phyloP scores from a whole-genome alignment of 805 yeast genomes.

The Yarrowia sp. region DNA sequence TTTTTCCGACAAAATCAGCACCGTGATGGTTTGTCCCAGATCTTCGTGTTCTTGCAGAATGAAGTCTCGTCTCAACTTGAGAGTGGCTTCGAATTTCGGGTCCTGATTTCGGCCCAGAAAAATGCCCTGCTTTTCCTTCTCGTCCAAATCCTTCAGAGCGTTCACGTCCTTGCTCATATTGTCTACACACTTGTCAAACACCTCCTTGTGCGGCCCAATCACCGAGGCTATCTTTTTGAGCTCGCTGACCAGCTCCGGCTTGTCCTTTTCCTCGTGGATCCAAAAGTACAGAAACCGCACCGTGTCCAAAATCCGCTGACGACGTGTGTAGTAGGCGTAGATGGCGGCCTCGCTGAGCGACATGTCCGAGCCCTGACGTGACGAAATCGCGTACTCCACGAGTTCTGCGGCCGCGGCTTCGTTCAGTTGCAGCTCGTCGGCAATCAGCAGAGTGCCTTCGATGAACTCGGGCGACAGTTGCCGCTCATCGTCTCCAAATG shows the following conservation, averaged over 20 bases:
- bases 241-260: constrained; percentile 21
- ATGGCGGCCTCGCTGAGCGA: constrained; percentile 57
- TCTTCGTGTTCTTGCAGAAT: constrained; percentile 72
- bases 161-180: constrained; percentile 67
- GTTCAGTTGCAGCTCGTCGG: constrained; percentile 76
- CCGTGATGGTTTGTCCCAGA: constrained; percentile 68
- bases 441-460: constrained; percentile 60
- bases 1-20: constrained; percentile 54
- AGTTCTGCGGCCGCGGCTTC: constrained; percentile 78
- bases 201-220: constrained; percentile 39
- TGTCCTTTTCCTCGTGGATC: constrained; percentile 27
- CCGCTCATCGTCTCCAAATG: constrained; percentile 61
- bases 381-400: constrained; percentile 57
- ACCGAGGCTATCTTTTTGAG: constrained; percentile 23
- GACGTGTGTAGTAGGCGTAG: constrained; percentile 70
- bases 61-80: constrained; percentile 67
- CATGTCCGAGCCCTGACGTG: constrained; percentile 51
- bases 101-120: constrained; percentile 58
- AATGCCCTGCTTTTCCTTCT: constrained; percentile 58
- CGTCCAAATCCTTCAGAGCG: constrained; percentile 59
- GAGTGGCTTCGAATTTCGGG: constrained; percentile 56
- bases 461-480: constrained; percentile 71
- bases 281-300: constrained; percentile 40
- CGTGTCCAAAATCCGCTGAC: constrained; percentile 70
- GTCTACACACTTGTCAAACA: constrained; percentile 57